Evolutionary conservation across 2,329 filamentous ascomycete species (phyloP), one percentile per base, ranked within the genome.

Genomic region (Arthrinium puccinioides): DNA sequence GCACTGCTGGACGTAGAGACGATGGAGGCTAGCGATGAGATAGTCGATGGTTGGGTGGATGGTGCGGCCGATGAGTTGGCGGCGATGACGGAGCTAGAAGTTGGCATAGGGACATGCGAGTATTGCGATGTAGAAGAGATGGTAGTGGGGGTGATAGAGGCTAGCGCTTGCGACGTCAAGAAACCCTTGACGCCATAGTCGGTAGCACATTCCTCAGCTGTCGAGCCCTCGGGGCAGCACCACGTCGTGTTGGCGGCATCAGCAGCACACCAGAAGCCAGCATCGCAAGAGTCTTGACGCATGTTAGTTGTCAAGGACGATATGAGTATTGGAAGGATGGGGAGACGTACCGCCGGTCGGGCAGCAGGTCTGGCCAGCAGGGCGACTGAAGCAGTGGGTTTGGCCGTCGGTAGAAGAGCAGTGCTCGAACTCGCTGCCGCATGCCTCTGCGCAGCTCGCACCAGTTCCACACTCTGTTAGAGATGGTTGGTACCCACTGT

Each of bases 261-360:
- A 46, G 69, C 63, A n/a, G 74, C 69, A 63, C 79, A 82, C 65
- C 74, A 82, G 64, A 72, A 82, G 34, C 74, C 75, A 13, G 60
- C 55, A 21, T 76, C 69, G 55, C 78, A 82, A 21, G 76, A 74
- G 57, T 76, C 76, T 79, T 36, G 20, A 38, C 11, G n/a, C 2
- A 8, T 6, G 33, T 48, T 16, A 44, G 44, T 26, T 3, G 4
- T 9, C n/a, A 30, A 18, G 3, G 31, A 51, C 38, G n/a, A n/a
- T n/a, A 54, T 38, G 36, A 40, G 11, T 2, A 21, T n/a, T 9
- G 21, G 20, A 21, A 32, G n/a, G 26, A 27, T 30, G 40, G 43
- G 28, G 43, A 69, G 70, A 52, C 63, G 78, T 74, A 44, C 62
- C 65, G 48, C 62, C 63, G 49, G 73, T 68, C 28, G 66, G 62